phyloP scores from a whole-genome alignment of 306 rosid species.

The Crataegus laevigata region DNA sequence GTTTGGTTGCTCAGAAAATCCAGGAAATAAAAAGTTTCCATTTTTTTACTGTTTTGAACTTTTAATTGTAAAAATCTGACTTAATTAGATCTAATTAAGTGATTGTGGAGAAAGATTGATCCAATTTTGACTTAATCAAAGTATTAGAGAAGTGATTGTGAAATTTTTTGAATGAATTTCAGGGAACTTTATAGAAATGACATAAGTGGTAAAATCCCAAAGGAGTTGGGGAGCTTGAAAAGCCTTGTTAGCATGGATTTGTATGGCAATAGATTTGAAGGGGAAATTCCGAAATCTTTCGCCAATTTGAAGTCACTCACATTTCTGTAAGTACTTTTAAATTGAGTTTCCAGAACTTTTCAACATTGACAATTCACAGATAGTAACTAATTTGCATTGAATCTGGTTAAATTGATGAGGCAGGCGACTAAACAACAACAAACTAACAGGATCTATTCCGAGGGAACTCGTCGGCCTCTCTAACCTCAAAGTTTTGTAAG shows the following conservation, averaged over 20 bases:
- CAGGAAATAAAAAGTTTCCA: background rate
- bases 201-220: constrained; percentile 64
- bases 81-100: background rate
- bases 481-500: constrained; percentile 79
- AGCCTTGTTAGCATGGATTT: constrained; percentile 80
- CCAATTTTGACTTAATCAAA: background rate
- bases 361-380: background rate
- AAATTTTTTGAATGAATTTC: constrained; percentile 20
- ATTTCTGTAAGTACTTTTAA: constrained; percentile 58
- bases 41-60: background rate
- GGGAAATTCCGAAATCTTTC: constrained; percentile 72
- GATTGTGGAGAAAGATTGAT: background rate
- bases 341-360: constrained; percentile 8
- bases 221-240: constrained; percentile 65
- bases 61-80: background rate
- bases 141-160: background rate
- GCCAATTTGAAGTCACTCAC: constrained; percentile 74
- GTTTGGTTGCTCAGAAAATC: constrained; percentile 3
- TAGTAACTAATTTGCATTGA: constrained; percentile 7
- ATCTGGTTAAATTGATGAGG: constrained; percentile 9
- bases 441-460: constrained; percentile 76
- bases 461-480: constrained; percentile 67
- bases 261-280: constrained; percentile 71
- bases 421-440: constrained; percentile 75
- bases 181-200: constrained; percentile 90